These are phyloP conservation scores for Thelonectria blattea DNA, from an alignment of 2,329 filamentous ascomycete genomes.

Conservation along the genomic window DNA sequence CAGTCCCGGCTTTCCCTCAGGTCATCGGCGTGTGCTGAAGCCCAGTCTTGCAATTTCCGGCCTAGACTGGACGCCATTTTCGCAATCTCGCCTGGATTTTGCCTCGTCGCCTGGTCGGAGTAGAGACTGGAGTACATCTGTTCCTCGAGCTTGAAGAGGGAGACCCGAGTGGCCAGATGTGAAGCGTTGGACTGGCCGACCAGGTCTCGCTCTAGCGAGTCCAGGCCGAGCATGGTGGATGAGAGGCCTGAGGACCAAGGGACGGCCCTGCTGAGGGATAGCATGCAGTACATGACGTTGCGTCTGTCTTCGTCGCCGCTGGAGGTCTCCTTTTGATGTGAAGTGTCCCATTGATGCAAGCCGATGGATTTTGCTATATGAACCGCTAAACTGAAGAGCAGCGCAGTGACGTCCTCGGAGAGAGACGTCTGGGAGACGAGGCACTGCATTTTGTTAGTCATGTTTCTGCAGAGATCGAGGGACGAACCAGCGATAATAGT, in stretches of 20 bases:
- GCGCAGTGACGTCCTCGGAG: conserved; percentile 11
- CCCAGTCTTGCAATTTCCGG: conserved; percentile 10
- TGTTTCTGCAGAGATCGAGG: background rate
- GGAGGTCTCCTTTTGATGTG: background rate
- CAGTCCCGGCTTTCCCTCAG: conserved; percentile 2
- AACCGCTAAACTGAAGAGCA: conserved; percentile 14
- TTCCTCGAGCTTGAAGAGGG: conserved; percentile 7
- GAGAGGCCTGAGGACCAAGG: conserved; percentile 12
- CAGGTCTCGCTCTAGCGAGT: conserved; percentile 6
- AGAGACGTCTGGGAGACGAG: conserved; percentile 11
- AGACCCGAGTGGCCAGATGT: background rate
- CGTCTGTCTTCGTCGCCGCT: conserved; percentile 5
- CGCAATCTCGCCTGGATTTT: background rate
- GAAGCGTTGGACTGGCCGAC: background rate
- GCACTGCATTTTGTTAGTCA: background rate
- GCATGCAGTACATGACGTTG: conserved; percentile 16
- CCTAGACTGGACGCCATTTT: background rate
- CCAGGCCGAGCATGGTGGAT: background rate
- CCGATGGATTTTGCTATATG: conserved; percentile 17
- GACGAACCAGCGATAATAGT: conserved; percentile 9
- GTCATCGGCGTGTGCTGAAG: background rate
- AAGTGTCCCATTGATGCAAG: conserved; percentile 9
- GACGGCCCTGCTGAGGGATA: conserved; percentile 2
- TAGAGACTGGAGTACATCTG: conserved; percentile 8
- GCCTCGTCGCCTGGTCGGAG: background rate